Evolutionary conservation across 331 rosid genomes (phyloP), one percentile per base, ranked within the genome.

Genomic region (Pyracantha coccinea): DNA sequence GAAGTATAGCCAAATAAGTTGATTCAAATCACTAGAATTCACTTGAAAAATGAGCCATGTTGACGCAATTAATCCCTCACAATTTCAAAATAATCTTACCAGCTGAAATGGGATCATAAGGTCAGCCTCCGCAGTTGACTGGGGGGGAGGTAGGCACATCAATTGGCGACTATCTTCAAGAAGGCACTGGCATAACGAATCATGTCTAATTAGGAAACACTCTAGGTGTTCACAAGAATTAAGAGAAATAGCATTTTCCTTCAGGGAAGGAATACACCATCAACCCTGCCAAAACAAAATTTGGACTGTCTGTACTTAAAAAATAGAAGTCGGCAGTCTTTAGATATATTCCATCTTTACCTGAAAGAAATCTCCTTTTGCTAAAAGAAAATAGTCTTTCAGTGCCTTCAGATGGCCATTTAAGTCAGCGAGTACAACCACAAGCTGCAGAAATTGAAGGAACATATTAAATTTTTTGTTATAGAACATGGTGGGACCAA

Each of bases 351-450:
- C 83, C 65, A 58, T 57, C 57, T 66, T 84, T 86, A 94, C 97
- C 97, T 89, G 97, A 87, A 92, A 94, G 82, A 94, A 92, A 78
- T 90, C 99, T 77, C 99, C 99, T 92, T 94, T 94, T 66, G 97
- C 99, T 79, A 92, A 79, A 80, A 94, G 92, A 83, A 92, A 94
- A 81, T 94, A 94, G 84, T 92, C 99, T 83, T 94, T 94, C 72
- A 94, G 74, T 73, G 97, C 97, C 85, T 84, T 92, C 81, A 94
- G 81, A 85, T 94, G 97, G 68, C 96, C 99, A 85, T 83, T 92
- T 85, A 94, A 87, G 86, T 94, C 93, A 80, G 97, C 97, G 5
- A 93, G 96, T 27, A 90, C 97, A 67, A 94, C 97, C 55, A 94
- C 93, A 87, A 94, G 97, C 99, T 94, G 96, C 77, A 83, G 16